Percentiles rank a stretch among this genome's conserved stretches.
phyloP scores from a whole-genome alignment of 345 rosid species.

The Rhodomyrtus tomentosa region DNA sequence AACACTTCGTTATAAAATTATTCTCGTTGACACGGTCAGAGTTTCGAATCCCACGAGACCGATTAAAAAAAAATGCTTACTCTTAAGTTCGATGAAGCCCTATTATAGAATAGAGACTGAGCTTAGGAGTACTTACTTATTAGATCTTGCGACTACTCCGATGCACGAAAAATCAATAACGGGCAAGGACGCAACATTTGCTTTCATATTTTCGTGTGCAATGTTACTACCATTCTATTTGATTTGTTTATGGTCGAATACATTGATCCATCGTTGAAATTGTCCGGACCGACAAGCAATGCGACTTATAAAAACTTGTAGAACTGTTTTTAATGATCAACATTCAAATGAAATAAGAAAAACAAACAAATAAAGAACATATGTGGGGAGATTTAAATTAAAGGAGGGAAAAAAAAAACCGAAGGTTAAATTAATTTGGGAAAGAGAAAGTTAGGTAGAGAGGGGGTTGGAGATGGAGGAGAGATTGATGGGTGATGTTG shows the following conservation, averaged over 20 bases:
- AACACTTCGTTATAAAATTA: neutral
- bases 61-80: no score
- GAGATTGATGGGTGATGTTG: constrained; percentile 6
- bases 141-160: accelerated
- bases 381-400: neutral
- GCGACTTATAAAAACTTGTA: neutral
- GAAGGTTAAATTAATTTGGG: neutral
- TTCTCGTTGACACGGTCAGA: no score
- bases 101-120: accelerated
- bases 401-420: accelerated
- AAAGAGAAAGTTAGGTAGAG: neutral
- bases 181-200: neutral
- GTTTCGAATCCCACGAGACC: no score
- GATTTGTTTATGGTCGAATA: neutral
- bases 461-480: constrained; percentile 1
- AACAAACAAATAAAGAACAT: neutral
- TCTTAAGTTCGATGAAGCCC: no score
- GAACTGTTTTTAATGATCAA: neutral
- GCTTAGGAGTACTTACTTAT: neutral
- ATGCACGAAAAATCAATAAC: neutral
- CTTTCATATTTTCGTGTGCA: no score
- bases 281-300: neutral
- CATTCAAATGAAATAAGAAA: neutral
- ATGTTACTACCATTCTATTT: no score
- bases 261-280: neutral